Percentiles rank a stretch among this genome's conserved stretches.
These are phyloP conservation scores for Erythrobasidium yunnanense DNA, from an alignment of 768 basidiomycete genomes.

Conservation along the genomic window DNA sequence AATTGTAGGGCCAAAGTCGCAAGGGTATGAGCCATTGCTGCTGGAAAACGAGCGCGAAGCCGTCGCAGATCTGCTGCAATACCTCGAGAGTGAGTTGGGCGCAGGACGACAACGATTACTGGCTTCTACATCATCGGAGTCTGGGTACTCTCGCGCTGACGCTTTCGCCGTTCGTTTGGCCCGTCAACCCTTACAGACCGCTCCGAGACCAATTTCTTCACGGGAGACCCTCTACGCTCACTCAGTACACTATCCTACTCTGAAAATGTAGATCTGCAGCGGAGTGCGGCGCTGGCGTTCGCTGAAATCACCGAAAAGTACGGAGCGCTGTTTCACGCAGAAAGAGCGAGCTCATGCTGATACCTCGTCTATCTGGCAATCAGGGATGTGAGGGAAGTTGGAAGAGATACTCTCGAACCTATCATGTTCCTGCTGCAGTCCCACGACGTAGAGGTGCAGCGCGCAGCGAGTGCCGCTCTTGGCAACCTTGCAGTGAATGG, in stretches of 20 bases:
- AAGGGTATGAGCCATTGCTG: conserved; percentile 41
- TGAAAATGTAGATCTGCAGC: conserved; percentile 96
- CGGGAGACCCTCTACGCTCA: conserved; percentile 78
- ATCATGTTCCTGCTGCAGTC: conserved; percentile 92
- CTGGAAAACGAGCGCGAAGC: conserved; percentile 72
- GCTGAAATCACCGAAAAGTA: conserved; percentile 95
- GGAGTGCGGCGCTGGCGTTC: conserved; percentile 93
- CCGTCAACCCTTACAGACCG: conserved; percentile 55
- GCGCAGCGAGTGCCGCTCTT: conserved; percentile 91
- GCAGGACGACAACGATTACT: neutral
- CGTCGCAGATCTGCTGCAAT: conserved; percentile 92
- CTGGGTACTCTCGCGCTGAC: no score
- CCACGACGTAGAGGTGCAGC: conserved; percentile 97
- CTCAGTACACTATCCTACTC: conserved; percentile 95
- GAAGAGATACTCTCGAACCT: conserved; percentile 92
- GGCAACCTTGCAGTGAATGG: conserved; percentile 97
- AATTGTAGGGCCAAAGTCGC: neutral
- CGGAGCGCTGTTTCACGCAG: neutral
- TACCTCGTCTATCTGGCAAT: neutral
- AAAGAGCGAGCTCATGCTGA: neutral
- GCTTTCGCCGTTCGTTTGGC: neutral
- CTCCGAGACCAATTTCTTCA: conserved; percentile 95
- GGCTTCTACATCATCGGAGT: no score
- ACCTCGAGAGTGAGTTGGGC: conserved; percentile 70
- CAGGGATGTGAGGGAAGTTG: conserved; percentile 85